Evolutionary conservation across 2,329 filamentous ascomycete genomes (phyloP).

Genomic region (Colletotrichum brevisporum): DNA sequence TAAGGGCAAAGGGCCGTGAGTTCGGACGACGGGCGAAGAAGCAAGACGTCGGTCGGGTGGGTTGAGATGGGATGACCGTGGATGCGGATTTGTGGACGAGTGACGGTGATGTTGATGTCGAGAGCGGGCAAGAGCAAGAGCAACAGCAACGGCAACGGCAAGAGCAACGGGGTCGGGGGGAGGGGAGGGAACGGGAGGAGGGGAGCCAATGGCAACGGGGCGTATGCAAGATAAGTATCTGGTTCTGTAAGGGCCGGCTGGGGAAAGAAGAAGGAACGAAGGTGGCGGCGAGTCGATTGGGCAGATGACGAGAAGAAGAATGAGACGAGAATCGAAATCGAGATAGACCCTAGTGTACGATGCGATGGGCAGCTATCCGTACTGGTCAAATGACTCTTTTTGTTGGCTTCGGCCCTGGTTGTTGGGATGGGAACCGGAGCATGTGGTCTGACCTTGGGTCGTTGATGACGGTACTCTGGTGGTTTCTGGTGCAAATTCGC

Average conservation of each 20-base stretch:
- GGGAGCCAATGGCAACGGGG: conserved; percentile 26
- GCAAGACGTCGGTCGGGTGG: conserved; percentile 4
- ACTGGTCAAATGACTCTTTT: conserved; percentile 34
- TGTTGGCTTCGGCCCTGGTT: conserved; percentile 35
- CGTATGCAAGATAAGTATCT: conserved; percentile 7
- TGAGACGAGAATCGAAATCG: conserved; percentile 15
- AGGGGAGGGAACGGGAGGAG: neutral
- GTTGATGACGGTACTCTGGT: conserved; percentile 37
- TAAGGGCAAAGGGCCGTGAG: conserved; percentile 18
- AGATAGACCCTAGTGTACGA: conserved; percentile 8
- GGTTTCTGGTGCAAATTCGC: conserved; percentile 21
- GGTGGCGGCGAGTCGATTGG: conserved; percentile 4
- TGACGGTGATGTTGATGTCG: too few species aligned
- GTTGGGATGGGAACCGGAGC: conserved; percentile 41
- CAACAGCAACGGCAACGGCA: conserved; percentile 11
- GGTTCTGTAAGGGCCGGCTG: neutral
- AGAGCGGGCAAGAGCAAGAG: neutral
- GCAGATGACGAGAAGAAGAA: conserved; percentile 19
- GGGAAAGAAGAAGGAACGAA: conserved; percentile 30
- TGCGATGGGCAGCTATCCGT: conserved; percentile 10
- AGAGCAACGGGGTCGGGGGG: neutral
- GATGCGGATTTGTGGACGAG: too few species aligned
- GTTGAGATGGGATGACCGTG: conserved; percentile 5
- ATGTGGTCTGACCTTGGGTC: conserved; percentile 38
- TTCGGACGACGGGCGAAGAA: conserved; percentile 35